These are phyloP conservation scores for Triticum monococcum DNA, from an alignment of 176 grass and related monocot species.

Conservation along the genomic window DNA sequence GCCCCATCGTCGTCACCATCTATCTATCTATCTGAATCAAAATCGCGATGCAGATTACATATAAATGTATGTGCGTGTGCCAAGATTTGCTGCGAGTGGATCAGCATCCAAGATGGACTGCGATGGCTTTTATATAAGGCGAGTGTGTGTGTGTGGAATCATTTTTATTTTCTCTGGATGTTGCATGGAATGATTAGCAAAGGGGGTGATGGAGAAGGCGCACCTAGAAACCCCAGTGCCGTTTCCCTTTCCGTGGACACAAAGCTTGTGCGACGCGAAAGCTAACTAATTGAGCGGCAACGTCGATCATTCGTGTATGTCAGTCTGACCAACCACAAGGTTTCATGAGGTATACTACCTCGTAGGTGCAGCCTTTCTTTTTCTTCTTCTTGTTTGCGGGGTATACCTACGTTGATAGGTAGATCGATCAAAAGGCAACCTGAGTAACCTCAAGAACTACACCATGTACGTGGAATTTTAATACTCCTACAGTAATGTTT, in stretches of 20 bases:
- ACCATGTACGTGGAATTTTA: neutral
- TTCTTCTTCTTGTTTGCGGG: no score
- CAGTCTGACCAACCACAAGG: neutral
- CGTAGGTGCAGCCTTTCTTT: neutral
- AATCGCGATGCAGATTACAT: neutral
- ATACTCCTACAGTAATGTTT: neutral
- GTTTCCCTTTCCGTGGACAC: conserved; percentile 28
- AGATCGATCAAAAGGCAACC: no score
- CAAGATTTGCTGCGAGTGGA: conserved; percentile 11
- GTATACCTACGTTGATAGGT: no score
- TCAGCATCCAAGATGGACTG: neutral
- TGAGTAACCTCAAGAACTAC: no score
- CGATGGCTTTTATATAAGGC: conserved; percentile 38
- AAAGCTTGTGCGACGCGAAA: conserved; percentile 38
- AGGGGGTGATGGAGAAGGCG: conserved; percentile 14
- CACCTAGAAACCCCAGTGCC: conserved; percentile 18
- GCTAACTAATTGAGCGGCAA: neutral
- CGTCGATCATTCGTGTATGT: neutral
- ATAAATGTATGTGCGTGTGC: neutral
- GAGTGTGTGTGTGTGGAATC: neutral
- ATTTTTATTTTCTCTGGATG: no score
- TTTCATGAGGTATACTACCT: neutral
- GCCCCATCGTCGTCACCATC: conserved; percentile 36
- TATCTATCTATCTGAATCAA: neutral
- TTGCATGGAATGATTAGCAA: no score